phyloP scores from a whole-genome alignment of 805 yeast genomes.

The Teunomyces funiuensis region DNA sequence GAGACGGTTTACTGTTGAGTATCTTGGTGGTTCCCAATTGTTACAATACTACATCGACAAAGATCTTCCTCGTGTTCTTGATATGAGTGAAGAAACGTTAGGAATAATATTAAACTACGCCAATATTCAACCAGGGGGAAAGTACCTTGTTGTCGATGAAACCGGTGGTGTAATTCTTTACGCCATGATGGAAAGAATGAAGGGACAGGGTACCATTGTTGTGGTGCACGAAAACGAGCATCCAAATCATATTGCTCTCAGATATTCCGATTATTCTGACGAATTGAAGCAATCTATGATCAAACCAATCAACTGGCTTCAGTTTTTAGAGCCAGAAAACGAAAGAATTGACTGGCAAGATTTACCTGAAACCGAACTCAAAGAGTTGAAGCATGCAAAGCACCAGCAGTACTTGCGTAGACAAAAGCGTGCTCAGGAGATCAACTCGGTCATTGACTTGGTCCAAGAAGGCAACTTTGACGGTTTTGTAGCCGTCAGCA shows the following conservation, averaged over 20 bases:
- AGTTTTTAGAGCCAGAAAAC: slow-evolving; percentile 75
- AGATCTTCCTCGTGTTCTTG: slow-evolving; percentile 69
- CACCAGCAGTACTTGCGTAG: slow-evolving; percentile 68
- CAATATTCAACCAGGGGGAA: slow-evolving; percentile 86
- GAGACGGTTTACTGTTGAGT: slow-evolving; percentile 79
- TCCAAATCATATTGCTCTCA: slow-evolving; percentile 71
- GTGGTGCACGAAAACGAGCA: slow-evolving; percentile 92
- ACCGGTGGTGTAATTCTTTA: slow-evolving; percentile 89
- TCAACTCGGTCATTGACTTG: slow-evolving; percentile 49
- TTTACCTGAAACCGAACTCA: slow-evolving; percentile 51
- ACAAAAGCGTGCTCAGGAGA: slow-evolving; percentile 53
- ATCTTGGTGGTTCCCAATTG: slow-evolving; percentile 67
- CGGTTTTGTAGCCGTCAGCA: slow-evolving; percentile 70
- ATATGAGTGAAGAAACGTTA: slow-evolving; percentile 80
- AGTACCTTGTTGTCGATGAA: slow-evolving; percentile 85
- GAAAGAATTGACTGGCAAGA: slow-evolving; percentile 49
- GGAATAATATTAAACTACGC: slow-evolving; percentile 77
- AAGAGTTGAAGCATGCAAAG: slow-evolving; percentile 56
- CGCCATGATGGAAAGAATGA: slow-evolving; percentile 88
- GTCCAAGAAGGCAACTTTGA: slow-evolving; percentile 62
- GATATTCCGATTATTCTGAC: slow-evolving; percentile 63
- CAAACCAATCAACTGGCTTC: slow-evolving; percentile 72
- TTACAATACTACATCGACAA: slow-evolving; percentile 75
- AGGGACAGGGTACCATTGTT: slow-evolving; percentile 67
- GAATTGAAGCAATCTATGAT: slow-evolving; percentile 54